These are phyloP conservation scores for Nitzschia sp. DNA, from an alignment of 108 stramenopile genomes.

Conservation along the genomic window DNA sequence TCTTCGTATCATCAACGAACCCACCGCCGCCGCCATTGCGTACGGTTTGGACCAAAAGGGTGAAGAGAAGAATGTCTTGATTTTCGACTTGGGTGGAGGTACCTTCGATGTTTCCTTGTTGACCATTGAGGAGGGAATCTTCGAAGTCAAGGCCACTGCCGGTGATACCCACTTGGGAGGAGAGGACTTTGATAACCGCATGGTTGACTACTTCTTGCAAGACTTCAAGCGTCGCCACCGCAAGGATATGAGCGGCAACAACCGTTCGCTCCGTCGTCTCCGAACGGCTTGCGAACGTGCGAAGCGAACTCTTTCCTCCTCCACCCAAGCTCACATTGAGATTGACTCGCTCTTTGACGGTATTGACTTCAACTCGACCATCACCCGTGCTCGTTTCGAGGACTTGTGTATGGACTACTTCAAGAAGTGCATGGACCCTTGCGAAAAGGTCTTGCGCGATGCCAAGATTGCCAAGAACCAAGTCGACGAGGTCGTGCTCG, in stretches of 20 bases:
- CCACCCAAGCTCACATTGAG: slow-evolving; percentile 99
- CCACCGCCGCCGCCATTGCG: slow-evolving; percentile 99
- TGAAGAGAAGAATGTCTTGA: slow-evolving; percentile 97
- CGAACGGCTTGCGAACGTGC: slow-evolving; percentile 99
- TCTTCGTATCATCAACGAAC: slow-evolving; percentile 99
- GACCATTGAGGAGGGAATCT: slow-evolving; percentile 99
- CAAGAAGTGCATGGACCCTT: slow-evolving; percentile 98
- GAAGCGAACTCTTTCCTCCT: slow-evolving; percentile 98
- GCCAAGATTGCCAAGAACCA: slow-evolving; percentile 95
- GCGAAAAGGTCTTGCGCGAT: slow-evolving; percentile 97
- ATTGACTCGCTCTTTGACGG: slow-evolving; percentile 99
- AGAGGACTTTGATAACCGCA: slow-evolving; percentile 99
- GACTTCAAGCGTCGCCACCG: slow-evolving; percentile 94
- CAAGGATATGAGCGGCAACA: slow-evolving; percentile 91
- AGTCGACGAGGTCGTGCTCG: slow-evolving; percentile 95
- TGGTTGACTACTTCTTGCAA: slow-evolving; percentile 95
- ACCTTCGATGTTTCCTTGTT: slow-evolving; percentile 97
- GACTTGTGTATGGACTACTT: slow-evolving; percentile 98
- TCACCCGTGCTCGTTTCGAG: slow-evolving; percentile 97
- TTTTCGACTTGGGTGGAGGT: slow-evolving; percentile 99
- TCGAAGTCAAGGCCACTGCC: slow-evolving; percentile 99
- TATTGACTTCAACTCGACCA: slow-evolving; percentile 98
- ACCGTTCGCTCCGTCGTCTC: slow-evolving; percentile 98
- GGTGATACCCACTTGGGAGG: slow-evolving; percentile 99
- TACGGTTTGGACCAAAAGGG: slow-evolving; percentile 95